Percentiles rank a stretch among this genome's conserved stretches.
phyloP scores from a whole-genome alignment of 2,329 filamentous ascomycete genomes.

The Cercospora sp. region DNA sequence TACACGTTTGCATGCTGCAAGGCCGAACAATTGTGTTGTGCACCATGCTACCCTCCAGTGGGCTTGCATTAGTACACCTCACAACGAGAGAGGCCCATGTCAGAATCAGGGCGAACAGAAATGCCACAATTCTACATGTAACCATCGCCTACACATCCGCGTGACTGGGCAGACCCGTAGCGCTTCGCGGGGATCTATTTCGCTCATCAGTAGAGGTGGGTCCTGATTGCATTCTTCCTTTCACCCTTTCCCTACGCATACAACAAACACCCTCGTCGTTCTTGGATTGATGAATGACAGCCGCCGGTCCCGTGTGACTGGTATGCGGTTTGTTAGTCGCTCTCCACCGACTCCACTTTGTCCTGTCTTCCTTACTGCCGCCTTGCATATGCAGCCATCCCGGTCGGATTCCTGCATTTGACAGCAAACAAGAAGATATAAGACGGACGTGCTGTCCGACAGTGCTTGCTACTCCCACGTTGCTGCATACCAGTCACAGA shows the following conservation, averaged over 20 bases:
- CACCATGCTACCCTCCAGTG: slow-evolving; percentile 10
- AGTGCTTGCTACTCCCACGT: slow-evolving; percentile 12
- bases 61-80: slow-evolving; percentile 11
- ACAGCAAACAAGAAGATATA: slow-evolving; percentile 21
- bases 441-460: slow-evolving; percentile 14
- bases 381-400: slow-evolving; percentile 19
- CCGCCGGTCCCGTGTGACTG: slow-evolving; percentile 9
- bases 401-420: slow-evolving; percentile 17
- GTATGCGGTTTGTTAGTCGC: slow-evolving; percentile 12
- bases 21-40: slow-evolving; percentile 9
- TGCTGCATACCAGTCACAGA: slow-evolving; percentile 4
- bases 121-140: slow-evolving; percentile 14
- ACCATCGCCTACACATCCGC: slow-evolving; percentile 15
- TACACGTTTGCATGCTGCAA: slow-evolving; percentile 13
- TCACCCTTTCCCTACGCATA: slow-evolving; percentile 1
- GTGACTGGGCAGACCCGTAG: slow-evolving; percentile 20
- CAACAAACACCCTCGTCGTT: slow-evolving; percentile 3
- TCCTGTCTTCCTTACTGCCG: slow-evolving; percentile 7
- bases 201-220: slow-evolving; percentile 17
- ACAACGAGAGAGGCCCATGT: background rate
- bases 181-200: background rate
- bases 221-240: slow-evolving; percentile 1
- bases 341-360: slow-evolving; percentile 2
- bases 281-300: slow-evolving; percentile 8
- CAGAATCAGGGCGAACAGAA: slow-evolving; percentile 3